These are phyloP conservation scores for Ajuga reptans DNA, from an alignment of 305 asterid species.

Conservation along the genomic window DNA sequence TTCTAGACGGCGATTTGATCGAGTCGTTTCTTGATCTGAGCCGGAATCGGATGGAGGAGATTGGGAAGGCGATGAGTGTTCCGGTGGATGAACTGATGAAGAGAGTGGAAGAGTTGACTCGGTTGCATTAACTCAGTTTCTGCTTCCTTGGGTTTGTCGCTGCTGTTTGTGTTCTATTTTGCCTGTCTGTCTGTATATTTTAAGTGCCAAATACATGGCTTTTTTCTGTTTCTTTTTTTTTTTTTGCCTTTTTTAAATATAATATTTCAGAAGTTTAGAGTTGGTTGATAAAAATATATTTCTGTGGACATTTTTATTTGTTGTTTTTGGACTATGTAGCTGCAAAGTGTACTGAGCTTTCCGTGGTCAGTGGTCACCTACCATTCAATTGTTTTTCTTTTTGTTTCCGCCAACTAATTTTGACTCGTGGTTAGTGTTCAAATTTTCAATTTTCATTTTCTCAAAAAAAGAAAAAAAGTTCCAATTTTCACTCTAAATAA, in stretches of 20 bases:
- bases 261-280: neutral
- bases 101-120: slow-evolving; percentile 91
- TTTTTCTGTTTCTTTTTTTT: neutral
- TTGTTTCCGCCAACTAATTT: neutral
- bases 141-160: neutral
- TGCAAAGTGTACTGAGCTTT: too few species aligned
- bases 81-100: slow-evolving; percentile 93
- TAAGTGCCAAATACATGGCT: neutral
- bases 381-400: neutral
- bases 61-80: slow-evolving; percentile 57
- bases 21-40: slow-evolving; percentile 84
- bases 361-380: too few species aligned
- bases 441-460: too few species aligned
- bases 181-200: slow-evolving; percentile 1
- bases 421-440: neutral
- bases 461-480: too few species aligned
- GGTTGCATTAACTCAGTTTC: slow-evolving; percentile 51
- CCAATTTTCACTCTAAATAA: too few species aligned
- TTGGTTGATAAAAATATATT: neutral
- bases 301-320: neutral
- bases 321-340: neutral
- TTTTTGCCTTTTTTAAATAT: too few species aligned
- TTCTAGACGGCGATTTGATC: slow-evolving; percentile 84
- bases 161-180: neutral
- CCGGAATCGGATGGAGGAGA: slow-evolving; percentile 70